Conservation (phyloP, 75 land plant species). For the Ceratopteris richardii region DNA sequence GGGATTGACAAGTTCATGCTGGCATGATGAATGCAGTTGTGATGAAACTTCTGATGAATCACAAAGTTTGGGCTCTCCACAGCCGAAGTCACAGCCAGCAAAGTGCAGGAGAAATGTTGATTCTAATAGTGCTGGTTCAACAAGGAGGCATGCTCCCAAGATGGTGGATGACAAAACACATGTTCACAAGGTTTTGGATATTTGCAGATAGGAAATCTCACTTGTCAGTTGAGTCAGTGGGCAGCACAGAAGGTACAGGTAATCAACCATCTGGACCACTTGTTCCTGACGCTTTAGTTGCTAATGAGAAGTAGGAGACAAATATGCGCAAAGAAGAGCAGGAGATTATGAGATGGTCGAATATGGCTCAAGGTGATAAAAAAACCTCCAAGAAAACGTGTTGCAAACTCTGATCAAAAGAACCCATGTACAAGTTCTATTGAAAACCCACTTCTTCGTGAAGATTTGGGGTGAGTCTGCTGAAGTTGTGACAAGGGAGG, state of each 20-base stretch:
- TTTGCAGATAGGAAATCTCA: neutral
- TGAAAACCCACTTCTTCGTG: constrained; percentile 2
- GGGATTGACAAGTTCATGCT: too few species aligned
- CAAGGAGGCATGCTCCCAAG: neutral
- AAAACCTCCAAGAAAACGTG: neutral
- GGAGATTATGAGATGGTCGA: too few species aligned
- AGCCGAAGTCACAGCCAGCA: neutral
- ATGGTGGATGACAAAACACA: constrained; percentile 1
- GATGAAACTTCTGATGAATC: neutral
- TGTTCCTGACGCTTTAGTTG: neutral
- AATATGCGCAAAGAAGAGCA: neutral
- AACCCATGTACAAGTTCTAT: neutral
- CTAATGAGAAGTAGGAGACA: neutral
- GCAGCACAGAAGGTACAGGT: neutral
- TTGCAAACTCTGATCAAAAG: neutral
- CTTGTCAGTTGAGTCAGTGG: constrained; percentile 1
- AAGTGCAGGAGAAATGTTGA: constrained; percentile 8
- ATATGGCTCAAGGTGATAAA: neutral
- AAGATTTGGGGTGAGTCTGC: constrained; percentile 14
- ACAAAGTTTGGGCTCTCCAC: neutral
- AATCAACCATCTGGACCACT: neutral
- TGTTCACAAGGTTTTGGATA: neutral
- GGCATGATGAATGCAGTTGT: constrained; percentile 7
- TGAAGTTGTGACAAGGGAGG: constrained; percentile 4
- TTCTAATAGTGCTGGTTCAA: constrained; percentile 19